Evolutionary conservation across 2,329 filamentous ascomycete species (phyloP).

Genomic region (Sclerotinia trifoliorum): DNA sequence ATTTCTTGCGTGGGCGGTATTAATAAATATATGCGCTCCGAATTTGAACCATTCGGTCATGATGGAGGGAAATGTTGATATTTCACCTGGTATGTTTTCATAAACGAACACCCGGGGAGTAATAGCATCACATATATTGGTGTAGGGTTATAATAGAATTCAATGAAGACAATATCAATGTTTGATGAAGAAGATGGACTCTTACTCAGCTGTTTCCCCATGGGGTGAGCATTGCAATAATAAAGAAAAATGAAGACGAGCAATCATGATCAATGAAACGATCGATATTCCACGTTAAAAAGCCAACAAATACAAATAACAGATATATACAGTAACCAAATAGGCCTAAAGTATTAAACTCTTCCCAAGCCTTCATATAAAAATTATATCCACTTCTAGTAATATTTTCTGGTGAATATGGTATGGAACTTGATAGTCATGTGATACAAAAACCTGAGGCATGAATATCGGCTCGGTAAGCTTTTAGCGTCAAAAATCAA

Average conservation of each 20-base stretch:
- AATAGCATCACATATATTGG: not conserved
- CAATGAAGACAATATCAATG: not conserved
- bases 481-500: conserved; percentile 2
- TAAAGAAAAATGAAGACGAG: not conserved
- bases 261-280: not conserved
- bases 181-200: not conserved
- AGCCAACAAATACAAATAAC: not conserved
- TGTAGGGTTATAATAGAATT: not conserved
- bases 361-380: not conserved
- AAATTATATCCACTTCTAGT: not conserved
- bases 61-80: not conserved
- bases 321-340: not conserved
- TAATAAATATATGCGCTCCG: not conserved
- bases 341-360: not conserved
- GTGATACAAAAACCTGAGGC: not conserved
- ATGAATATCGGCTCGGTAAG: not conserved
- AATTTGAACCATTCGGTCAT: not conserved
- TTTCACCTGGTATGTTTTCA: not conserved
- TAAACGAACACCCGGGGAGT: not conserved
- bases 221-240: conserved; percentile 1
- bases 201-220: not conserved
- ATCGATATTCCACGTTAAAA: not conserved
- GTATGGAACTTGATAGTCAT: not conserved
- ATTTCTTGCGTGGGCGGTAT: not conserved
- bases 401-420: not conserved